phyloP scores from a whole-genome alignment of 2,329 filamentous ascomycete species.

The Xylaria sp. region DNA sequence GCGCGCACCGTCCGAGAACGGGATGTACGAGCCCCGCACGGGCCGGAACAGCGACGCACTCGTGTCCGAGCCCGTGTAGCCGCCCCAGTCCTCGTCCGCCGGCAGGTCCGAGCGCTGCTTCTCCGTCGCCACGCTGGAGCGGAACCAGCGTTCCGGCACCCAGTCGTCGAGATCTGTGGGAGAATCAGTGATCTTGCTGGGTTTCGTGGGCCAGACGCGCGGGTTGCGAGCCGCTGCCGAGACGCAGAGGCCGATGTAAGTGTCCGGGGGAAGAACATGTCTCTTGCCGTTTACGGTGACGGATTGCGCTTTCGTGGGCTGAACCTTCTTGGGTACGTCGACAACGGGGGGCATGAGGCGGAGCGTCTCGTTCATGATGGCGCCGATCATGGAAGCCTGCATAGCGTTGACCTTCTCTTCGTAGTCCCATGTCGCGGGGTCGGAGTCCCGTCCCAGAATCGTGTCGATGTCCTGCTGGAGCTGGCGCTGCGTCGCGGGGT shows the following conservation, averaged over 20 bases:
- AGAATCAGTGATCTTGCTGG: conserved; percentile 31
- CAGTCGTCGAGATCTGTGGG: conserved; percentile 48
- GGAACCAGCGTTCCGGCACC: conserved; percentile 56
- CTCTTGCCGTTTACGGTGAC: conserved; percentile 52
- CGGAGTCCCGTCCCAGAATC: conserved; percentile 51
- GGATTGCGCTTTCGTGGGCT: conserved; percentile 45
- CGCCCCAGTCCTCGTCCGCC: conserved; percentile 48
- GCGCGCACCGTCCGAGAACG: conserved; percentile 53
- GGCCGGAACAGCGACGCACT: conserved; percentile 56
- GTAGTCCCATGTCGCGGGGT: conserved; percentile 64
- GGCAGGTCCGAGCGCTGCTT: conserved; percentile 1
- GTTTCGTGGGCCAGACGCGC: conserved; percentile 61
- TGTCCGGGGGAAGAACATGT: conserved; percentile 42
- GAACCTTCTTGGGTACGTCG: conserved; percentile 64
- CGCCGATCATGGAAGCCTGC: conserved; percentile 64
- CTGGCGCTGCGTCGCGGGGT: conserved; percentile 56
- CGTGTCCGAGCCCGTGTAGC: conserved; percentile 54
- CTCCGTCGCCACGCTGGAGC: conserved; percentile 21
- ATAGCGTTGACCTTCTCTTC: conserved; percentile 60
- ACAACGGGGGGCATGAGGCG: conserved; percentile 66
- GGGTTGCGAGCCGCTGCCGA: conserved; percentile 61
- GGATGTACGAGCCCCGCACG: conserved; percentile 49
- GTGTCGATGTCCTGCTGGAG: conserved; percentile 65
- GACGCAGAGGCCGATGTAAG: conserved; percentile 51
- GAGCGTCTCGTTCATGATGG: conserved; percentile 72